Base-by-base conservation (phyloP, 306 rosid species). In the Dalbergia cultrata region DNA sequence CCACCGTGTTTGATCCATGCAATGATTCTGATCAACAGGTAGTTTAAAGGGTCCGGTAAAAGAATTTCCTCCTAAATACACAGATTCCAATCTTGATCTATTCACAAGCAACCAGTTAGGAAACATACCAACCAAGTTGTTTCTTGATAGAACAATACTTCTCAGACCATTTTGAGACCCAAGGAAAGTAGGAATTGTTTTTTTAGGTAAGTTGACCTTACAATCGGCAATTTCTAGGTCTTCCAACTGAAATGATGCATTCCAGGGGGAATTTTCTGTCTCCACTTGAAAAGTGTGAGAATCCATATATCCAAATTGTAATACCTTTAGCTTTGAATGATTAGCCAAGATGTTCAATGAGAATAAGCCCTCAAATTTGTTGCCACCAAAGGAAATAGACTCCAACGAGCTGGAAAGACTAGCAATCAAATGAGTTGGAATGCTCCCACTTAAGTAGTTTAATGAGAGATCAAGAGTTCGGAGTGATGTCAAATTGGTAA, bases 241-340 rank as follows among this genome's bases (percentile, higher is more conserved):
- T 45, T 64, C 72, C 57, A 83, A 74, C 11, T 83, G 83, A 83
- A 83, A 82, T 19, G 78, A 18, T 41, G 82, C 68, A 0, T 6
- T 6, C 78, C 73, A 76, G 3, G 41, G 34, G 0, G 44, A 53
- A 19, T 39, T 61, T 77, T 82, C 86, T 8, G 82, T 71, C 44
- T 83, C 82, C 37, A 83, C 50, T 50, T 79, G 58, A 16, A 80
- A 63, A 3, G 52, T 52, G 5, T 62, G 5, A 6, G 33, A 16
- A n/a, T 7, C 17, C 80, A 75, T 75, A 0, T 31, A 0, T 8
- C 33, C 34, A n/a, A 77, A 47, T 8, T 0, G 0, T 3, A 77
- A 50, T 5, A 0, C 14, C 74, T 70, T 63, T 5, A 82, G 86
- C 17, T 70, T 61, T 50, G 86, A 70, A 26, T 70, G 78, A 13